Conservation (phyloP, 2,329 filamentous ascomycete species). For the Neofusicoccum parvum region DNA sequence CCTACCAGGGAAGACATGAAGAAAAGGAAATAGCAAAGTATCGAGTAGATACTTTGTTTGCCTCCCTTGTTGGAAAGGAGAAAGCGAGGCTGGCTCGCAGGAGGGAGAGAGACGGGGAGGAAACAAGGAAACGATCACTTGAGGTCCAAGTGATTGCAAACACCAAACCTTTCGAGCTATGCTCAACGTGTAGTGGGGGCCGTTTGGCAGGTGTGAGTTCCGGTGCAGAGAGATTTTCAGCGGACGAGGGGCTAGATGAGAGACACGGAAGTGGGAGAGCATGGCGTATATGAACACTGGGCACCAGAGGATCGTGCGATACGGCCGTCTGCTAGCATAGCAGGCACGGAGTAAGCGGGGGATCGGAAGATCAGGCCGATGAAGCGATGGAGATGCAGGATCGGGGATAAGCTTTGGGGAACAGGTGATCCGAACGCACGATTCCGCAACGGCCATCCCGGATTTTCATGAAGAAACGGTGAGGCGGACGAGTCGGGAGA, state of each 20-base stretch:
- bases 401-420: not conserved
- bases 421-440: constrained; percentile 1
- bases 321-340: not conserved
- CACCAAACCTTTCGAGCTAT: constrained; percentile 1
- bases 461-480: not conserved
- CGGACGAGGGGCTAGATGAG: not conserved
- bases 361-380: not conserved
- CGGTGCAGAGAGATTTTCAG: not conserved
- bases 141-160: constrained; percentile 1
- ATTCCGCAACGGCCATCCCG: constrained; percentile 1
- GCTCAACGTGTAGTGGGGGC: not conserved
- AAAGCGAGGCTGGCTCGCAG: not conserved
- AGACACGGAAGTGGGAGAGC: not conserved
- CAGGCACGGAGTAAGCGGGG: not conserved
- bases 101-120: not conserved
- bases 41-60: not conserved
- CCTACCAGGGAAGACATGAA: constrained; percentile 19
- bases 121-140: constrained; percentile 7
- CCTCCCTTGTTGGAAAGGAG: constrained; percentile 4
- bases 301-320: not conserved
- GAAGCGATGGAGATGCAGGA: not conserved
- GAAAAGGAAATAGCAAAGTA: constrained; percentile 4
- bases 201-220: not conserved
- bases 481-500: not conserved
- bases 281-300: not conserved